Percentiles rank a stretch among this genome's conserved stretches.
These are phyloP conservation scores for Candida smagusa DNA, from an alignment of 1,139 yeast species.

Conservation along the genomic window DNA sequence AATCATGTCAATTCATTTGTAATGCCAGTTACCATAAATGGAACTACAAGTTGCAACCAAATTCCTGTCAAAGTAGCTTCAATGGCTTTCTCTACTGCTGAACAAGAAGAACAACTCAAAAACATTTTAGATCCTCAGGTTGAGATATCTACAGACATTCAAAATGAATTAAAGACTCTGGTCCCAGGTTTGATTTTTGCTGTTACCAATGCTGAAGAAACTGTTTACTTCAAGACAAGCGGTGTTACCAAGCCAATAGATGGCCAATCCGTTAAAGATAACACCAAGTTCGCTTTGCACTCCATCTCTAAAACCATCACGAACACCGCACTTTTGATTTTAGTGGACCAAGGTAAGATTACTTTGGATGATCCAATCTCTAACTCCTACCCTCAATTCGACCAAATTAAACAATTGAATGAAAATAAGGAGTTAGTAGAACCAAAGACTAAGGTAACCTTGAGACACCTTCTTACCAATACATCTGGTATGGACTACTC, in stretches of 20 bases:
- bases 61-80: too few relatives aligned
- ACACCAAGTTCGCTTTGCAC: slow-evolving; percentile 34
- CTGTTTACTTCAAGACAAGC: slow-evolving; percentile 6
- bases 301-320: slow-evolving; percentile 52
- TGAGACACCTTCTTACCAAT: slow-evolving; percentile 48
- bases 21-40: too few relatives aligned
- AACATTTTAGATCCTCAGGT: slow-evolving; percentile 2
- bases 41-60: too few relatives aligned
- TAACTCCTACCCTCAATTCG: slow-evolving; percentile 36
- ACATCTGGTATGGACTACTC: slow-evolving; percentile 52
- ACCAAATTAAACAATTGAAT: slow-evolving; percentile 39
- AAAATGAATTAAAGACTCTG: slow-evolving; percentile 1
- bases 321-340: slow-evolving; percentile 42
- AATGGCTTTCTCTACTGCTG: not conserved
- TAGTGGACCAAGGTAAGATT: slow-evolving; percentile 44
- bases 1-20: too few relatives aligned
- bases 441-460: slow-evolving; percentile 32
- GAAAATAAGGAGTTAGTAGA: slow-evolving; percentile 12
- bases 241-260: slow-evolving; percentile 12
- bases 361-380: slow-evolving; percentile 39
- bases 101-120: slow-evolving; percentile 1
- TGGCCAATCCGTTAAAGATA: slow-evolving; percentile 11
- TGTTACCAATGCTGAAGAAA: slow-evolving; percentile 5
- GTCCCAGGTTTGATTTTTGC: slow-evolving; percentile 7
- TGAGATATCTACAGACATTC: slow-evolving; percentile 2